Base-by-base conservation (phyloP, 2,329 filamentous ascomycete genomes). In the Aureobasidium namibiae region DNA sequence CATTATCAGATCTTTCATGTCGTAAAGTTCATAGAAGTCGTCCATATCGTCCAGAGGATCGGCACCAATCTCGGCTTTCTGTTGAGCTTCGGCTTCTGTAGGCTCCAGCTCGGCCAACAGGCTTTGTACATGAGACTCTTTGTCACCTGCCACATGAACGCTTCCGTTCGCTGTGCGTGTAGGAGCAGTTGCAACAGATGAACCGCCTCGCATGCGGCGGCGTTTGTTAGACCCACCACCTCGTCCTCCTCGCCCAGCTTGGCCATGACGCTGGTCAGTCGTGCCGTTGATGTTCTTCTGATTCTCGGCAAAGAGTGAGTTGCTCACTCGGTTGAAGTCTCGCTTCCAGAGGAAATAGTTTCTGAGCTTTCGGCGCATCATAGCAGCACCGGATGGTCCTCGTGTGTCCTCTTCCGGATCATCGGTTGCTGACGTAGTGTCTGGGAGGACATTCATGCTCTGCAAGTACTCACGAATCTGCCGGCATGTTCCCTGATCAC, bases 31-130 rank as follows among this genome's bases (percentile, higher is more conserved):
- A 70, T 92, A 97, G 74, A 87, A 94, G 65, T 92, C 87, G 63
- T 96, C 92, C 88, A 94, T 92, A 69, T 95, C 83, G 49, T 95
- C 88, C 8, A 96, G 78, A 1, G 90, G 87, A 71, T 97, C 94
- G 5, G 83, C 77, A 2, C 85, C 78, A 24, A 95, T 80, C 61
- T 92, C 89, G 3, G 85, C 81, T 69, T 92, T 95, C 65, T 62
- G 61, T 42, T 82, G 79, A 18, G 85, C 81, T 69, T 95, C 90
- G 36, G 84, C 80, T 65, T 90, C 89, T 0, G 87, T 91, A n/a
- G 89, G 85, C 65, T 89, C 84, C 1, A 96, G 84, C 65, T 94
- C 89, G 13, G 87, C 86, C 75, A 96, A 86, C 9, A 97, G 80
- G 57, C 85, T 85, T 10, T 89, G 86, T 14, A 96, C 89, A 69